Evolutionary conservation across 805 yeast species (phyloP).

Genomic region (Yamadazyma scolyti): DNA sequence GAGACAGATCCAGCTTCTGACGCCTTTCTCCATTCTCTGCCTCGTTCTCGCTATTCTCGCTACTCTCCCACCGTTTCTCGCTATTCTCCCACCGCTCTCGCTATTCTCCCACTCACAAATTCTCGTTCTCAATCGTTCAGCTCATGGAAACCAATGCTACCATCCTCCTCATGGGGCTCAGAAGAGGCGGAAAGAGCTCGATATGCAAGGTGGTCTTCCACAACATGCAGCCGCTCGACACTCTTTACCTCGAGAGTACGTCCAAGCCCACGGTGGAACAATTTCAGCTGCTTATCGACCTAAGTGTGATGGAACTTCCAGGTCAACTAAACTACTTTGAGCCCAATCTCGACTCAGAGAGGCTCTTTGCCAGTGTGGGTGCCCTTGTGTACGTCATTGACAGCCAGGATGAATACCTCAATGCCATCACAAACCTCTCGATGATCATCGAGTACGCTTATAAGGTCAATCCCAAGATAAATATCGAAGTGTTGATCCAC

Average conservation of each 20-base stretch:
- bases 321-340: conserved; percentile 90
- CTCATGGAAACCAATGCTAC: conserved; percentile 68
- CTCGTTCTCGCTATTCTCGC: too few species aligned
- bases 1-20: too few species aligned
- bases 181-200: conserved; percentile 91
- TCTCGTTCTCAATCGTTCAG: too few species aligned
- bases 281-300: conserved; percentile 77
- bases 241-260: conserved; percentile 85
- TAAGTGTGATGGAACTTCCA: conserved; percentile 90
- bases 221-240: conserved; percentile 93
- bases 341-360: conserved; percentile 74
- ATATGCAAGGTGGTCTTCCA: conserved; percentile 95
- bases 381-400: conserved; percentile 94
- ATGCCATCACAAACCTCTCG: conserved; percentile 84
- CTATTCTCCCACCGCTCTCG: too few species aligned
- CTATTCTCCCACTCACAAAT: too few species aligned
- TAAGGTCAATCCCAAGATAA: conserved; percentile 76
- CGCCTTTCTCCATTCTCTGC: too few species aligned
- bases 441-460: conserved; percentile 86
- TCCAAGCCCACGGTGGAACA: conserved; percentile 84
- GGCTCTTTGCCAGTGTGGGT: conserved; percentile 76
- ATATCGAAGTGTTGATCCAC: conserved; percentile 90
- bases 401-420: conserved; percentile 90
- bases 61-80: too few species aligned
- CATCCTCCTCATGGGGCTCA: conserved; percentile 80